Evolutionary conservation across 306 rosid species (phyloP), one percentile per base, ranked within the genome.

Genomic region (Quercus variabilis): DNA sequence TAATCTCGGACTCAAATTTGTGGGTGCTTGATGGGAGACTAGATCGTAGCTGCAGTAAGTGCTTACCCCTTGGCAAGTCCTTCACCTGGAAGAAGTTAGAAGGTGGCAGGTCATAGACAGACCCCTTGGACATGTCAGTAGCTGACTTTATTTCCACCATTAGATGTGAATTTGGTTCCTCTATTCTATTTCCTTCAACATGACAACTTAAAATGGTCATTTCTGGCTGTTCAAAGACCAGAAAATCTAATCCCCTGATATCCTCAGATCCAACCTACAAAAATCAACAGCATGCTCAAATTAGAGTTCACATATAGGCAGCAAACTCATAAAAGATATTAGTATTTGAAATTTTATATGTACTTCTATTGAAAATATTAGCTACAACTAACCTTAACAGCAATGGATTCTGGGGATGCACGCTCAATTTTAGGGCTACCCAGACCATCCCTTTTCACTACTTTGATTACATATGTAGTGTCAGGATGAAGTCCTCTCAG

Each of bases 31-130:
- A 75, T 7, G 88, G 93, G 55, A 87, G 87, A 80, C 83, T 87
- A 63, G 94, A 90, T 65, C 90, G 90, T 71, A 96, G 96, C 82
- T 86, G 93, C 78, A 96, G 86, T 85, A 91, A 85, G 87, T 93
- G 91, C 80, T 88, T 96, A 57, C 96, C 97, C 90, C 79, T 96
- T 6, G 97, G 90, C 57, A 96, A 79, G 81, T 87, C 90, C 88
- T 96, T 96, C 68, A 91, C 98, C 85, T 93, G 99, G 83, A 96
- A 96, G 84, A 91, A 96, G 88, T 93, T 93, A 38, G 98, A 96
- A 82, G 90, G 97, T 30, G 97, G 94, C 76, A 93, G 82, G 41
- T 98, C 96, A 78, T 93, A 96, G 76, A 88, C 91, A 0, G 97
- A 89, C 81, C 87, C 94, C 88, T 78, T 90, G 35, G 82, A 83